These are phyloP conservation scores for Penicillium pancosmium DNA, from an alignment of 495 filamentous ascomycete species.

Conservation along the genomic window DNA sequence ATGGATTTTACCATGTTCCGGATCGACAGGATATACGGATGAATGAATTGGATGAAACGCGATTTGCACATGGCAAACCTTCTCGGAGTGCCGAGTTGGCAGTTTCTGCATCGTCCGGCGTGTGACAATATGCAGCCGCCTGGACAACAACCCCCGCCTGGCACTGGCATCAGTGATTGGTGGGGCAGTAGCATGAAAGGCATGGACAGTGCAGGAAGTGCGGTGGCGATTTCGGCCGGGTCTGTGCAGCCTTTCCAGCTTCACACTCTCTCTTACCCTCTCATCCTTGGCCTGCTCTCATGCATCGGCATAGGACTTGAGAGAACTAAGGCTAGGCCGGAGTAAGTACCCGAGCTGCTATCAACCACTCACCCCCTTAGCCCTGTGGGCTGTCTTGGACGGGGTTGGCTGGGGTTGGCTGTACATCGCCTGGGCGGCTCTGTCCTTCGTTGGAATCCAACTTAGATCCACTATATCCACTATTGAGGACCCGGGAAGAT, in stretches of 20 bases:
- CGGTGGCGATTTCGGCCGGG: conserved; percentile 5
- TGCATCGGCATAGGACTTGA: not conserved
- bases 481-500: conserved; percentile 38
- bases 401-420: not conserved
- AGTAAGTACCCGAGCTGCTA: not conserved
- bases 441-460: conserved; percentile 10
- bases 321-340: not conserved
- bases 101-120: conserved; percentile 8
- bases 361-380: not conserved
- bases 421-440: conserved; percentile 2
- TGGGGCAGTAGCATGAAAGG: not conserved
- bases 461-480: conserved; percentile 23
- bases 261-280: not conserved
- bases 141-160: not conserved
- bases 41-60: not conserved
- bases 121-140: conserved; percentile 11
- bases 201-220: conserved; percentile 6
- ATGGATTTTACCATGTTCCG: not conserved
- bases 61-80: conserved; percentile 7
- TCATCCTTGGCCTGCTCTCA: not conserved
- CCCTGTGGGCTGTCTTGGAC: not conserved
- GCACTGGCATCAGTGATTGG: conserved; percentile 3
- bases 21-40: conserved; percentile 6
- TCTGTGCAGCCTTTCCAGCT: not conserved
- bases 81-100: conserved; percentile 2